Percentiles rank a stretch among this genome's conserved stretches.
phyloP scores from a whole-genome alignment of 805 yeast genomes.

The Candida montana region DNA sequence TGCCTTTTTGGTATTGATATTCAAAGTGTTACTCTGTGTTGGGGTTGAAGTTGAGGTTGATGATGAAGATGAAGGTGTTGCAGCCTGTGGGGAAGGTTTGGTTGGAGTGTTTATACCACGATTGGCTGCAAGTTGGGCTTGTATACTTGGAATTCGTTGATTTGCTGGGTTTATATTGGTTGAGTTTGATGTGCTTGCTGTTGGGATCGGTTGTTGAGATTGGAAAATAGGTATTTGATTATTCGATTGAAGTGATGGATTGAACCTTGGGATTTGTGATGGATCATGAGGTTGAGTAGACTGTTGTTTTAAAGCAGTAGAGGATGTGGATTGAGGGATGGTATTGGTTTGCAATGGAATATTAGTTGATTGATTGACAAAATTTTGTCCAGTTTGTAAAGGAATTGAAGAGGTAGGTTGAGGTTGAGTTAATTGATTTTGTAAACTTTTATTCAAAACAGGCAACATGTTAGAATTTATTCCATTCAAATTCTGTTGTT shows the following conservation, averaged over 20 bases:
- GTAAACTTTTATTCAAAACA: slow-evolving; percentile 2
- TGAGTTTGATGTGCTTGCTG: no score
- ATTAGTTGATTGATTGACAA: not conserved
- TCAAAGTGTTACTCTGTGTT: slow-evolving; percentile 23
- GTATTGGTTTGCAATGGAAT: slow-evolving; percentile 2
- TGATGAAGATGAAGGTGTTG: slow-evolving; percentile 7
- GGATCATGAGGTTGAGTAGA: slow-evolving; percentile 2
- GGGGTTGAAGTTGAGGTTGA: slow-evolving; percentile 21
- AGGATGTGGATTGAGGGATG: not conserved
- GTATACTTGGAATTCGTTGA: slow-evolving; percentile 23
- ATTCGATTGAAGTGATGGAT: slow-evolving; percentile 1
- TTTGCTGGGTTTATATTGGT: not conserved
- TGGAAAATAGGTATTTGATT: slow-evolving; percentile 10
- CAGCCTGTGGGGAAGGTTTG: no score
- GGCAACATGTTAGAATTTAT: slow-evolving; percentile 1
- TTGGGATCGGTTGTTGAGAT: not conserved
- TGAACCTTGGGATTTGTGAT: slow-evolving; percentile 10
- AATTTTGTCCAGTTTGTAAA: slow-evolving; percentile 1
- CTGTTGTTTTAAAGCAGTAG: slow-evolving; percentile 1
- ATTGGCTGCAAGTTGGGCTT: slow-evolving; percentile 29
- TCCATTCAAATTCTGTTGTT: not conserved
- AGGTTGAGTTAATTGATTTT: not conserved
- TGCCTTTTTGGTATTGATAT: slow-evolving; percentile 49
- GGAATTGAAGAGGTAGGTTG: not conserved
- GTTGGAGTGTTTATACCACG: slow-evolving; percentile 18